Percentiles rank a stretch among this genome's conserved stretches.
phyloP scores from a whole-genome alignment of 768 basidiomycete genomes.

The Pleurotus tuoliensis region DNA sequence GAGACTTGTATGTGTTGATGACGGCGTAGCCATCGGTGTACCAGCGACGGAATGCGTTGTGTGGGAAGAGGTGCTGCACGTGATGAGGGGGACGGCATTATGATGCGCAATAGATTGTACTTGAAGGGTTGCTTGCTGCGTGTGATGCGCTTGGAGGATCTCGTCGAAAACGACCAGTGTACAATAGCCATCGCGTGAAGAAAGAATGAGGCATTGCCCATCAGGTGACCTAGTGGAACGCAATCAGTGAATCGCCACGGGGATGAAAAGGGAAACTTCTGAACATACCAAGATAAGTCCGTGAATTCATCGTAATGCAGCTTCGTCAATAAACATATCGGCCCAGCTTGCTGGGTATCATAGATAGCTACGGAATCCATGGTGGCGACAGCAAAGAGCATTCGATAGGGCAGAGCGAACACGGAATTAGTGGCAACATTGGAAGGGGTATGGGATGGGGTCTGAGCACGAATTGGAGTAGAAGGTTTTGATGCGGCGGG shows the following conservation, averaged over 20 bases:
- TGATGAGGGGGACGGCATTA: slow-evolving; percentile 63
- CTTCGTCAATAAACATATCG: slow-evolving; percentile 88
- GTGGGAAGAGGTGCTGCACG: slow-evolving; percentile 21
- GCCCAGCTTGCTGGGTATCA: slow-evolving; percentile 94
- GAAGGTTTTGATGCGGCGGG: slow-evolving; percentile 56
- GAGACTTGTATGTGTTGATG: slow-evolving; percentile 24
- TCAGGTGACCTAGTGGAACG: slow-evolving; percentile 77
- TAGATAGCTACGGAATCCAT: slow-evolving; percentile 95
- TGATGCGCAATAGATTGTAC: slow-evolving; percentile 88
- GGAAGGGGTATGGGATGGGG: slow-evolving; percentile 12
- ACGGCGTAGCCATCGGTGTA: slow-evolving; percentile 35
- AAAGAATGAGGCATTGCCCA: slow-evolving; percentile 87
- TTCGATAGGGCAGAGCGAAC: slow-evolving; percentile 88
- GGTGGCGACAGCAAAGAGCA: slow-evolving; percentile 93
- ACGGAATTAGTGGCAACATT: slow-evolving; percentile 50
- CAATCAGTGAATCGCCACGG: too few species aligned
- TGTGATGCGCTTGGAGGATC: slow-evolving; percentile 81
- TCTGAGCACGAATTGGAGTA: slow-evolving; percentile 35
- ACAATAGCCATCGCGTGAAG: slow-evolving; percentile 96
- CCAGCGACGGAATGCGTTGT: slow-evolving; percentile 24
- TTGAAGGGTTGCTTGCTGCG: slow-evolving; percentile 88
- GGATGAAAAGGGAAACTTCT: neutral
- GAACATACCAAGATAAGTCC: slow-evolving; percentile 87
- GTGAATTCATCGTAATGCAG: slow-evolving; percentile 98
- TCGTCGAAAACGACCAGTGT: slow-evolving; percentile 95